Conservation (phyloP, 169 alveolate species). For the Babesia divergens region DNA sequence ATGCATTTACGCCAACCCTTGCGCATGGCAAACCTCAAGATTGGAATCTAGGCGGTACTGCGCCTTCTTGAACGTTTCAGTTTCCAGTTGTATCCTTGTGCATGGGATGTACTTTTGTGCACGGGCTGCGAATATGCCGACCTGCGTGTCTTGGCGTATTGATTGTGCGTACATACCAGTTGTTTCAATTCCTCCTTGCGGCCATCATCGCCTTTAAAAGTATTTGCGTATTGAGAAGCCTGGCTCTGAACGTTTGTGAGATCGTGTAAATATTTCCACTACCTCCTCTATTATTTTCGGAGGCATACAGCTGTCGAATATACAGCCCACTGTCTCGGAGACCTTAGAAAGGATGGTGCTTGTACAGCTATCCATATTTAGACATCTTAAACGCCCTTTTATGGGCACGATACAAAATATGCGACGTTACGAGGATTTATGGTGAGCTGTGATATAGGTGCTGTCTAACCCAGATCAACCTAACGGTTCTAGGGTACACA, state of each 20-base stretch:
- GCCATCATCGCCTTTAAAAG: conserved; percentile 19
- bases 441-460: no score
- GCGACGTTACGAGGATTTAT: no score
- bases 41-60: conserved; percentile 27
- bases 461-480: no score
- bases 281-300: conserved; percentile 27
- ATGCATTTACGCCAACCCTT: background rate
- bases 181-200: conserved; percentile 62
- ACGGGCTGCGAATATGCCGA: conserved; percentile 55
- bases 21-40: conserved; percentile 6
- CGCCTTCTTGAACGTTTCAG: conserved; percentile 5
- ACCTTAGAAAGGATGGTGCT: conserved; percentile 13
- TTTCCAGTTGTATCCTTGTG: conserved; percentile 15
- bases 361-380: conserved; percentile 39
- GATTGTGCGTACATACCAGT: conserved; percentile 14
- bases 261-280: background rate
- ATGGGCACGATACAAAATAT: no score
- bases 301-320: conserved; percentile 47
- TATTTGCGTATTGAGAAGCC: background rate
- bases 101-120: conserved; percentile 51
- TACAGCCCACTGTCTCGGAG: conserved; percentile 33
- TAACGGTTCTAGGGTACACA: no score
- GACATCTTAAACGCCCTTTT: no score
- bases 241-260: background rate
- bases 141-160: conserved; percentile 11